These are phyloP conservation scores for Caryopteris hybrid DNA, from an alignment of 305 asterid species.

Conservation along the genomic window DNA sequence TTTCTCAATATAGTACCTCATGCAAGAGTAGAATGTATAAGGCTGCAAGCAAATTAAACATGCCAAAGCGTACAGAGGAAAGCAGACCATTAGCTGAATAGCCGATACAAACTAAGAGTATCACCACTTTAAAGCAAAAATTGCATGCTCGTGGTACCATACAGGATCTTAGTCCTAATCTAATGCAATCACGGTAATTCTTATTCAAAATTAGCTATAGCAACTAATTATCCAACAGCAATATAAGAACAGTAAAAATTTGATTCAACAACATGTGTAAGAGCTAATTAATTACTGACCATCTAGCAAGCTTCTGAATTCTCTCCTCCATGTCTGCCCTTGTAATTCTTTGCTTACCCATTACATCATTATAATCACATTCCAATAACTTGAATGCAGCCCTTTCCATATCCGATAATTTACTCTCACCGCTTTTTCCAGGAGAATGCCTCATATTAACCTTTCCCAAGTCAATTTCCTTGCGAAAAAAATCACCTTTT, in stretches of 20 bases:
- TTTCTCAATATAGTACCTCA: background rate
- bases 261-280: background rate
- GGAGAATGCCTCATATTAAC: background rate
- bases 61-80: background rate
- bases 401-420: slow-evolving; percentile 46
- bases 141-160: slow-evolving; percentile 1
- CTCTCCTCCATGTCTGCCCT: slow-evolving; percentile 90
- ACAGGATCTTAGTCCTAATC: no score
- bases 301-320: slow-evolving; percentile 80
- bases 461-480: slow-evolving; percentile 8
- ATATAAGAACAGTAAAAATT: background rate
- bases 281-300: slow-evolving; percentile 38
- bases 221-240: background rate
- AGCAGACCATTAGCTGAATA: background rate
- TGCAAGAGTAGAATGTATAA: no score
- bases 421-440: slow-evolving; percentile 27
- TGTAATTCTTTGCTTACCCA: slow-evolving; percentile 56
- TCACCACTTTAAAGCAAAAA: background rate
- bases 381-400: slow-evolving; percentile 71
- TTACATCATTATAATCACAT: slow-evolving; percentile 29
- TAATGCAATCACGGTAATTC: no score
- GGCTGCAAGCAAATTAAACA: no score
- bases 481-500: slow-evolving; percentile 15
- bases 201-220: background rate
- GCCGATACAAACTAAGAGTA: background rate